Percentiles rank a stretch among this genome's conserved stretches.
Evolutionary conservation across 441 rosid genomes (phyloP).

Genomic region (Oxalis stricta): DNA sequence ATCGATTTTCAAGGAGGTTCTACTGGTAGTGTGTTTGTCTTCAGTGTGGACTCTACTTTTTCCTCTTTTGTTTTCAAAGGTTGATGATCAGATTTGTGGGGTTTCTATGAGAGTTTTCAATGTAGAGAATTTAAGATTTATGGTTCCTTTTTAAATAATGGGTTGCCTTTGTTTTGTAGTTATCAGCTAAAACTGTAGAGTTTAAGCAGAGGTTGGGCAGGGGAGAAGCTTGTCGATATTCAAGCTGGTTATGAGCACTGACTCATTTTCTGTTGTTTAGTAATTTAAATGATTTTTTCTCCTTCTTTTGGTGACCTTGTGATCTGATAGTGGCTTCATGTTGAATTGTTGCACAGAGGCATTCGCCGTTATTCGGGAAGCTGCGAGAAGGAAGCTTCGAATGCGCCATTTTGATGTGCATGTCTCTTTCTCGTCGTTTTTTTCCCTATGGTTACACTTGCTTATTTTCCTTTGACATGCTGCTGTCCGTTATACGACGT

Average conservation of each 20-base stretch:
- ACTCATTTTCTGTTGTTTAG: conserved; percentile 3
- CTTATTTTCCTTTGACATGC: too few relatives aligned
- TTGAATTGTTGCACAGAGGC: conserved; percentile 38
- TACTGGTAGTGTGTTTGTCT: too few relatives aligned
- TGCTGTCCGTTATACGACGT: too few relatives aligned
- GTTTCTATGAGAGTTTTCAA: too few relatives aligned
- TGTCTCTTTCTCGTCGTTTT: conserved; percentile 40
- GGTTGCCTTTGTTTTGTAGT: conserved; percentile 21
- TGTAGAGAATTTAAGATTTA: too few relatives aligned
- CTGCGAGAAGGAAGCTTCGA: conserved; percentile 88
- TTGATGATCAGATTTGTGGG: too few relatives aligned
- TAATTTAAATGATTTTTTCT: background rate
- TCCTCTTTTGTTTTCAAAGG: too few relatives aligned
- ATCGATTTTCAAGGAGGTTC: too few relatives aligned
- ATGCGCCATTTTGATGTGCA: conserved; percentile 99
- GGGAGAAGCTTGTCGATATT: conserved; percentile 65
- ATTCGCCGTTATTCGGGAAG: conserved; percentile 95
- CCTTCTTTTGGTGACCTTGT: background rate
- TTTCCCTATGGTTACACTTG: too few relatives aligned
- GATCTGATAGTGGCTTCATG: conserved; percentile 3
- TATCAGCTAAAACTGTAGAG: conserved; percentile 66
- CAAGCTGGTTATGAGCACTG: conserved; percentile 58
- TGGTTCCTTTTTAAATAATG: conserved; percentile 9
- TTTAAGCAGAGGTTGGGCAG: conserved; percentile 48
- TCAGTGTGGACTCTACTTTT: too few relatives aligned